Evolutionary conservation across 139 green algal species (phyloP).

Genomic region (Asterochloris sp.): DNA sequence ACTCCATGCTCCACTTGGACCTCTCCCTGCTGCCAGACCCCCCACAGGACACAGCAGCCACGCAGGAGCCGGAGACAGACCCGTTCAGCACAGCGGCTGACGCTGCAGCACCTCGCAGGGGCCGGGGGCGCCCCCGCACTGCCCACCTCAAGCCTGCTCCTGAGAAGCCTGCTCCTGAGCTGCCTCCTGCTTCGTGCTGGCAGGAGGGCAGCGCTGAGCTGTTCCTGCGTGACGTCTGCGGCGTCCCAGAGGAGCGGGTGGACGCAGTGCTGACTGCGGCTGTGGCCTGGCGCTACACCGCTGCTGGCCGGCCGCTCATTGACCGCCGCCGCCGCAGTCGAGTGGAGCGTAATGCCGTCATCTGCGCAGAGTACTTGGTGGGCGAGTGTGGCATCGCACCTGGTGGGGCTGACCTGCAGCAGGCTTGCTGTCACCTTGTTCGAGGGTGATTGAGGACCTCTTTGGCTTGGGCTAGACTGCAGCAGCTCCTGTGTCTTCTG

Average conservation of each 20-base stretch:
- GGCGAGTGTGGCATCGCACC: slow-evolving; percentile 33
- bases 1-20: background rate
- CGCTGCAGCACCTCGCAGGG: too few species aligned
- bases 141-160: background rate
- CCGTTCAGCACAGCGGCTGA: too few species aligned
- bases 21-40: slow-evolving; percentile 7
- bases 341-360: slow-evolving; percentile 44
- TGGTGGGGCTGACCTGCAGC: slow-evolving; percentile 3
- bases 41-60: background rate
- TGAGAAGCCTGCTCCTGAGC: background rate
- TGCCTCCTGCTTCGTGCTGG: background rate
- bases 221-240: slow-evolving; percentile 40
- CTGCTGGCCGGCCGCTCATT: slow-evolving; percentile 48
- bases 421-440: too few species aligned
- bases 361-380: slow-evolving; percentile 45
- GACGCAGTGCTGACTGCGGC: slow-evolving; percentile 38
- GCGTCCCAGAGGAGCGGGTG: slow-evolving; percentile 38
- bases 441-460: background rate
- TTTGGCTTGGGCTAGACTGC: background rate
- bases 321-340: slow-evolving; percentile 43
- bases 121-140: too few species aligned
- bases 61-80: too few species aligned
- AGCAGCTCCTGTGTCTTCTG: background rate
- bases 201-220: slow-evolving; percentile 49
- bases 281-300: slow-evolving; percentile 57